A percentile compares a stretch with the other conserved stretches of the same genome.
These are phyloP conservation scores for Ascochyta viciae-villosae DNA, from an alignment of 2,329 filamentous ascomycete species.

Conservation along the genomic window DNA sequence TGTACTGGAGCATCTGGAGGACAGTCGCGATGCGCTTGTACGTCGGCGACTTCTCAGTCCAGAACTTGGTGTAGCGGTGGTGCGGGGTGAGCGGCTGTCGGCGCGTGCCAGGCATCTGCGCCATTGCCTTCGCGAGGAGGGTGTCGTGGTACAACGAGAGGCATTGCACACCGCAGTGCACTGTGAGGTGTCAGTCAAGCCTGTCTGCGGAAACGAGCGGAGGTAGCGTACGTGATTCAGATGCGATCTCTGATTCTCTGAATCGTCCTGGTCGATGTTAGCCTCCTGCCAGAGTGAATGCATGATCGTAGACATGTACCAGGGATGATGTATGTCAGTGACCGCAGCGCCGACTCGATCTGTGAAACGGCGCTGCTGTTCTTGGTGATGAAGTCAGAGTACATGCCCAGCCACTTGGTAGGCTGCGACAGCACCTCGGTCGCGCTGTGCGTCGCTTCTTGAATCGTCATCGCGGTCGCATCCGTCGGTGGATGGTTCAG, in stretches of 20 bases:
- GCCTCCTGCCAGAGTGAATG: not conserved
- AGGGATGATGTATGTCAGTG: conserved; percentile 94
- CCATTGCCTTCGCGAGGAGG: conserved; percentile 73
- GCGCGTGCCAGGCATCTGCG: conserved; percentile 61
- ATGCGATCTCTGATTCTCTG: conserved; percentile 91
- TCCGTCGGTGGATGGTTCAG: conserved; percentile 25
- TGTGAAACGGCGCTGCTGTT: conserved; percentile 93
- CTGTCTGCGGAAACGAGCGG: not conserved
- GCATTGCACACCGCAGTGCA: conserved; percentile 87
- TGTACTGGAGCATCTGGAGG: conserved; percentile 91
- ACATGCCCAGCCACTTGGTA: conserved; percentile 72
- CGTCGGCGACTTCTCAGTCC: conserved; percentile 66
- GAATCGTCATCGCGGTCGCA: conserved; percentile 42
- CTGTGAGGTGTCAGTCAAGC: conserved; percentile 42
- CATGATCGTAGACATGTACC: conserved; percentile 56
- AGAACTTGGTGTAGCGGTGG: conserved; percentile 69
- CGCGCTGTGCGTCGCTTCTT: conserved; percentile 49
- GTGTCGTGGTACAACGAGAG: conserved; percentile 93
- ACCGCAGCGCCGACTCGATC: conserved; percentile 91
- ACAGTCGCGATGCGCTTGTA: conserved; percentile 84
- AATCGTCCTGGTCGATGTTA: conserved; percentile 69
- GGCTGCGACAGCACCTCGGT: conserved; percentile 64
- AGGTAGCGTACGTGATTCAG: conserved; percentile 72
- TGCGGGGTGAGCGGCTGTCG: conserved; percentile 63
- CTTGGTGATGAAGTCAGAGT: conserved; percentile 91